Evolutionary conservation across 1,284 basidiomycete species (phyloP).

Genomic region (Bjerkandera adusta): DNA sequence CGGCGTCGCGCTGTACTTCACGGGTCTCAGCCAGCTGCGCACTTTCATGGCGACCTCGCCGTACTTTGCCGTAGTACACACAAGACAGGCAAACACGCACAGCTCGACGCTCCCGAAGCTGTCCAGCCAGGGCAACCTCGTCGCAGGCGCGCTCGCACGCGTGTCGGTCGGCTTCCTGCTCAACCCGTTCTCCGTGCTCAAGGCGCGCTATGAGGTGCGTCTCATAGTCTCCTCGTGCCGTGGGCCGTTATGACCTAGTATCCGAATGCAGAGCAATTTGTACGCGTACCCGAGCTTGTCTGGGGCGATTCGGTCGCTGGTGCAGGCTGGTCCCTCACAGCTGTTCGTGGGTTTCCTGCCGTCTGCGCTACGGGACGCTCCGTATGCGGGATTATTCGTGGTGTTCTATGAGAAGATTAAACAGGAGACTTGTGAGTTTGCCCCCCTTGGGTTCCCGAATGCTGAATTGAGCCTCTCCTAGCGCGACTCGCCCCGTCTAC

Average conservation of each 20-base stretch:
- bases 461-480: slow-evolving; percentile 18
- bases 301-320: slow-evolving; percentile 61
- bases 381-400: slow-evolving; percentile 93
- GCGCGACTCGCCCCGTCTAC: slow-evolving; percentile 35
- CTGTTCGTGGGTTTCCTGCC: slow-evolving; percentile 89
- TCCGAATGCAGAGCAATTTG: slow-evolving; percentile 71
- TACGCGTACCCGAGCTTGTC: slow-evolving; percentile 72
- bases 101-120: slow-evolving; percentile 76
- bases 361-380: slow-evolving; percentile 91
- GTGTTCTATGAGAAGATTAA: slow-evolving; percentile 90
- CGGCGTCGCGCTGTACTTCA: slow-evolving; percentile 92
- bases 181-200: slow-evolving; percentile 93
- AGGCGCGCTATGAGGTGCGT: slow-evolving; percentile 90
- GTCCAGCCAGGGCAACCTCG: slow-evolving; percentile 78
- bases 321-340: slow-evolving; percentile 75
- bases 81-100: slow-evolving; percentile 20
- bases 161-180: slow-evolving; percentile 85
- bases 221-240: slow-evolving; percentile 3
- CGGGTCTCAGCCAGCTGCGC: slow-evolving; percentile 79
- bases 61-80: slow-evolving; percentile 49
- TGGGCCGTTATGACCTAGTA: not conserved
- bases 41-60: slow-evolving; percentile 65
- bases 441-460: slow-evolving; percentile 12
- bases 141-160: slow-evolving; percentile 87
- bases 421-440: slow-evolving; percentile 55